A percentile compares a stretch with the other conserved stretches of the same genome.
phyloP scores from a whole-genome alignment of 805 yeast genomes.

The Spathaspora sp. region DNA sequence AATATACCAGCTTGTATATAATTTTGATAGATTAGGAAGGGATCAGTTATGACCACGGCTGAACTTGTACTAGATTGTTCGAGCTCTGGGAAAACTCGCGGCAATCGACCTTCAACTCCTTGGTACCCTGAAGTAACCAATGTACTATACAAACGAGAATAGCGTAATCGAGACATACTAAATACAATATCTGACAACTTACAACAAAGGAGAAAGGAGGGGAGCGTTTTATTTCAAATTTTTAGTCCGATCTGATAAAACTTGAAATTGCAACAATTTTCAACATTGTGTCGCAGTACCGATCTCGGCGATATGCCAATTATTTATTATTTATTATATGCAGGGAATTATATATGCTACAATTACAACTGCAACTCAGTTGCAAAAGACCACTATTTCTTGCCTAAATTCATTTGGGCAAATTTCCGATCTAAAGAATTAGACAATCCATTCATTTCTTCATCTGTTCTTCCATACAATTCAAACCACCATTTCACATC shows the following conservation, averaged over 20 bases:
- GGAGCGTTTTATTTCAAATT: too few species aligned
- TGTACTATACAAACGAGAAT: neutral
- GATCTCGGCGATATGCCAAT: neutral
- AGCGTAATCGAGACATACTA: neutral
- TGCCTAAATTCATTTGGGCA: constrained; percentile 28
- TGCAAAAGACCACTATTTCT: neutral
- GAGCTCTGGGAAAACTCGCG: constrained; percentile 9
- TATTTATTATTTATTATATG: neutral
- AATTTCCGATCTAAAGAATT: constrained; percentile 38
- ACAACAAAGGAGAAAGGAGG: too few species aligned
- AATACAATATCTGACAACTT: too few species aligned
- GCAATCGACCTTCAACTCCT: constrained; percentile 37
- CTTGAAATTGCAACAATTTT: too few species aligned
- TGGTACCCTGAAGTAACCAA: constrained; percentile 22
- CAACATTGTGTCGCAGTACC: neutral
- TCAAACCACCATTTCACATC: constrained; percentile 88
- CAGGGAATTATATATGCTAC: neutral
- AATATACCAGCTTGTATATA: constrained; percentile 50
- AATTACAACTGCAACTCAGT: neutral
- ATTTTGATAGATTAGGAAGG: constrained; percentile 52
- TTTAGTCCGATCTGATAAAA: too few species aligned
- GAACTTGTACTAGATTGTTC: neutral
- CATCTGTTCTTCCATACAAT: constrained; percentile 70
- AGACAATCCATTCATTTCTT: constrained; percentile 44
- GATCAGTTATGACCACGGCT: constrained; percentile 54